Percentiles rank a stretch among this genome's conserved stretches.
These are phyloP conservation scores for Silene coronaria DNA, from an alignment of 179 eudicot species.

Conservation along the genomic window DNA sequence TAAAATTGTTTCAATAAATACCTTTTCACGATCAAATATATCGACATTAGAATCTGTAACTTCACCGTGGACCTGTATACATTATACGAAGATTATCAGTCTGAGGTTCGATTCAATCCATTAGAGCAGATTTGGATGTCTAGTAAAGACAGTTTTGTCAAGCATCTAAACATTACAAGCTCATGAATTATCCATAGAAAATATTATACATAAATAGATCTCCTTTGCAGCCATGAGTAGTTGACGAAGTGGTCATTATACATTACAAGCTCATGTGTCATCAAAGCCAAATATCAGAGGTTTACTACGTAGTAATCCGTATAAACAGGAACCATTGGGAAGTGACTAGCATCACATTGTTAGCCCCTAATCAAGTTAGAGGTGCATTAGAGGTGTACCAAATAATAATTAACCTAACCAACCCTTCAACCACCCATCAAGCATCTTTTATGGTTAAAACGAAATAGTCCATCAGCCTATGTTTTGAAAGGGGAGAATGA, in stretches of 20 bases:
- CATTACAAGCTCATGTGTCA: too few relatives aligned
- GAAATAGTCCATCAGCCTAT: too few relatives aligned
- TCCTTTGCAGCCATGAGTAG: neutral
- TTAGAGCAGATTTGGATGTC: neutral
- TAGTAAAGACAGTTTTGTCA: neutral
- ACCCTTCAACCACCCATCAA: too few relatives aligned
- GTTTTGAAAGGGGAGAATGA: neutral
- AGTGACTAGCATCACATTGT: too few relatives aligned
- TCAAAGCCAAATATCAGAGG: too few relatives aligned
- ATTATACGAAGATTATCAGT: conserved; percentile 7
- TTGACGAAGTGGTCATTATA: neutral
- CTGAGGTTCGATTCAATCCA: neutral
- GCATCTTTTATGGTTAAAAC: too few relatives aligned
- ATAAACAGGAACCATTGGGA: too few relatives aligned
- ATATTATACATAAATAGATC: neutral
- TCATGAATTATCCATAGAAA: neutral
- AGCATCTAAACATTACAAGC: neutral
- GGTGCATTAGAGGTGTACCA: neutral
- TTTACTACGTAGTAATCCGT: too few relatives aligned
- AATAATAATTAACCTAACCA: neutral
- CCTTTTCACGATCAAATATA: conserved; percentile 89
- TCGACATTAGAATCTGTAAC: conserved; percentile 83
- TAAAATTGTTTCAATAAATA: conserved; percentile 66
- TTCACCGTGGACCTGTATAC: conserved; percentile 86
- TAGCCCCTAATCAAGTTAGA: too few relatives aligned